These are phyloP conservation scores for Globisporangium barbulae DNA, from an alignment of 352 stramenopile genomes.

Conservation along the genomic window DNA sequence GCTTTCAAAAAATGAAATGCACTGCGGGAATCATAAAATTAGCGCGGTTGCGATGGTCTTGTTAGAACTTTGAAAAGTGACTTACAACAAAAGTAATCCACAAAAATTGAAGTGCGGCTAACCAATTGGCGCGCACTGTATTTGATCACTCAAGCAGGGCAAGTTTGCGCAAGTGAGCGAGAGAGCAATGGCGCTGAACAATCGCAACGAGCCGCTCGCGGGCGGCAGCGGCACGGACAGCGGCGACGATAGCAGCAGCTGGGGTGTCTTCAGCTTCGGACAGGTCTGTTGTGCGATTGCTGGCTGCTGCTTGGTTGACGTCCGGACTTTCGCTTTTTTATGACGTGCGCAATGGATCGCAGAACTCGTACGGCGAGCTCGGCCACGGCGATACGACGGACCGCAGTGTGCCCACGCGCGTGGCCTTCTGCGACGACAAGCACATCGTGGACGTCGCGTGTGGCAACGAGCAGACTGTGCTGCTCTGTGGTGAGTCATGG, in stretches of 20 bases:
- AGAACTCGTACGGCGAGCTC: slow-evolving; percentile 94
- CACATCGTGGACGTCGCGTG: slow-evolving; percentile 81
- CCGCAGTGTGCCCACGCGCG: slow-evolving; percentile 48
- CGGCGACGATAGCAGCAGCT: not conserved
- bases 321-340: not conserved
- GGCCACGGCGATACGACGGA: slow-evolving; percentile 77
- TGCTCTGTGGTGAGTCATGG: slow-evolving; percentile 61
- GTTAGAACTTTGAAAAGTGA: too few relatives aligned
- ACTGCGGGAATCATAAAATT: too few relatives aligned
- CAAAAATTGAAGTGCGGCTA: too few relatives aligned
- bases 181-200: slow-evolving; percentile 17
- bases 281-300: slow-evolving; percentile 22
- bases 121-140: too few relatives aligned
- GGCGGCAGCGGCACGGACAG: not conserved
- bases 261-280: slow-evolving; percentile 44
- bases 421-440: slow-evolving; percentile 32
- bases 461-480: slow-evolving; percentile 90
- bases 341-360: not conserved
- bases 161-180: not conserved
- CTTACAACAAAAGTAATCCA: too few relatives aligned
- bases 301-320: not conserved
- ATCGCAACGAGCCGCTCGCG: slow-evolving; percentile 11
- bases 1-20: too few relatives aligned
- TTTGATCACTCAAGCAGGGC: not conserved
- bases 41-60: too few relatives aligned